Conservation (phyloP, 805 yeast genomes). For the Maudiozyma saulgeensis region DNA sequence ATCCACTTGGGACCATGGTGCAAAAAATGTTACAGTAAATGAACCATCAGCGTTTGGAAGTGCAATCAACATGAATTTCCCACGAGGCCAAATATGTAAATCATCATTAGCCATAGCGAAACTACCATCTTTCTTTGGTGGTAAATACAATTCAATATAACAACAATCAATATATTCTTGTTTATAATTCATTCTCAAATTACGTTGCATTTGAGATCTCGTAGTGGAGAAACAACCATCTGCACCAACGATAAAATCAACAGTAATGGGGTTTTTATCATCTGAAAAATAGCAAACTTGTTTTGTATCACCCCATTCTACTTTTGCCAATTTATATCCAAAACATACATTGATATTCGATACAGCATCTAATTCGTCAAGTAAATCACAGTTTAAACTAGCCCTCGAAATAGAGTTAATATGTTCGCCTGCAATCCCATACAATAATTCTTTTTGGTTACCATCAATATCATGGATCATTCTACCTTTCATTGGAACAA, state of each 20-base stretch:
- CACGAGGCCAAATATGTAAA: conserved; percentile 89
- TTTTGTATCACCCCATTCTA: conserved; percentile 27
- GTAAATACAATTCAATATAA: conserved; percentile 72
- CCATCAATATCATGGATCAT: conserved; percentile 76
- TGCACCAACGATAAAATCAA: conserved; percentile 66
- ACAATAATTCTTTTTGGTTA: conserved; percentile 53
- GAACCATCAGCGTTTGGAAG: conserved; percentile 78
- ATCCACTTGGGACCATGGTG: conserved; percentile 63
- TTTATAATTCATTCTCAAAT: conserved; percentile 54
- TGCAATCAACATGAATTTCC: conserved; percentile 80
- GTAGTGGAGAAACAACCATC: conserved; percentile 80
- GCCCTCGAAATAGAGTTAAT: conserved; percentile 81
- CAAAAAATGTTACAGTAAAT: conserved; percentile 83
- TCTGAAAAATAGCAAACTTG: conserved; percentile 12
- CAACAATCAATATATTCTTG: conserved; percentile 80
- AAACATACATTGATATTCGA: conserved; percentile 32
- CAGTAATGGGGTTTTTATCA: conserved; percentile 15
- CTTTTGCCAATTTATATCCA: conserved; percentile 43
- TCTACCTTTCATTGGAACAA: conserved; percentile 81
- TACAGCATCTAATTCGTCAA: conserved; percentile 52
- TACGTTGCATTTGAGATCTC: conserved; percentile 57
- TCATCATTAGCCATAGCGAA: conserved; percentile 62
- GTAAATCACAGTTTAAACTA: conserved; percentile 50
- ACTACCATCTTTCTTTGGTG: conserved; percentile 36
- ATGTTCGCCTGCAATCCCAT: conserved; percentile 73